phyloP scores from a whole-genome alignment of 192 early-diverging fungal species.

The Dissophora globulifera region DNA sequence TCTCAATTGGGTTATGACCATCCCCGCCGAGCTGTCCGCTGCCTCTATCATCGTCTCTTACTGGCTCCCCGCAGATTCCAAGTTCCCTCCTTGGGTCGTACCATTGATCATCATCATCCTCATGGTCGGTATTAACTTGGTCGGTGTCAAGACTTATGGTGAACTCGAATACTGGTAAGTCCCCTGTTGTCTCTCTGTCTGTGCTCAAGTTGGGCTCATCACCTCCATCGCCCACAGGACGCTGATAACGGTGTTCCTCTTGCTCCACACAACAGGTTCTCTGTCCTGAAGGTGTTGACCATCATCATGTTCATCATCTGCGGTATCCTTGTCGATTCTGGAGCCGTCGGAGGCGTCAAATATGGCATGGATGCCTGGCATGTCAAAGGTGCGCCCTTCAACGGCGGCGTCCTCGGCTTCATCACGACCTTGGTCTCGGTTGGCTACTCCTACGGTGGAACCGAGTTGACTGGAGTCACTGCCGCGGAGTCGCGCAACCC shows the following conservation, averaged over 20 bases:
- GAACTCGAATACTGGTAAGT: slow-evolving; percentile 85
- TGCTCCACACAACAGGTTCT: no score
- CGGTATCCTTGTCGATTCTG: slow-evolving; percentile 79
- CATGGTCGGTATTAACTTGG: slow-evolving; percentile 72
- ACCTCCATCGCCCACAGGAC: no score
- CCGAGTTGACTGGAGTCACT: no score
- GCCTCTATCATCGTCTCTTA: slow-evolving; percentile 78
- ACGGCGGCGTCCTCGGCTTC: no score
- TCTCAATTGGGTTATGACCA: slow-evolving; percentile 69
- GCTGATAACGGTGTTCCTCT: no score
- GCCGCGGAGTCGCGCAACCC: no score
- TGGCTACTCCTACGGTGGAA: no score
- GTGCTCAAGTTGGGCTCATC: no score
- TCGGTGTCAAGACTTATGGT: slow-evolving; percentile 77
- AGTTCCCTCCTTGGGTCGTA: slow-evolving; percentile 49
- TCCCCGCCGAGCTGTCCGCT: slow-evolving; percentile 82
- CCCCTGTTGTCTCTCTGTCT: no score
- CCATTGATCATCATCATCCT: slow-evolving; percentile 61
- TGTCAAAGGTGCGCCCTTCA: not conserved
- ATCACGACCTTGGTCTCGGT: no score
- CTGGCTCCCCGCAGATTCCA: slow-evolving; percentile 34
- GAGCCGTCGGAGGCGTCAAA: slow-evolving; percentile 66
- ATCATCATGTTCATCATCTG: slow-evolving; percentile 87
- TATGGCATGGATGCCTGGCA: slow-evolving; percentile 73
- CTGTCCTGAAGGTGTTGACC: slow-evolving; percentile 70